Base-by-base conservation (phyloP, 495 filamentous ascomycete species). In the Immersiella caudata region DNA sequence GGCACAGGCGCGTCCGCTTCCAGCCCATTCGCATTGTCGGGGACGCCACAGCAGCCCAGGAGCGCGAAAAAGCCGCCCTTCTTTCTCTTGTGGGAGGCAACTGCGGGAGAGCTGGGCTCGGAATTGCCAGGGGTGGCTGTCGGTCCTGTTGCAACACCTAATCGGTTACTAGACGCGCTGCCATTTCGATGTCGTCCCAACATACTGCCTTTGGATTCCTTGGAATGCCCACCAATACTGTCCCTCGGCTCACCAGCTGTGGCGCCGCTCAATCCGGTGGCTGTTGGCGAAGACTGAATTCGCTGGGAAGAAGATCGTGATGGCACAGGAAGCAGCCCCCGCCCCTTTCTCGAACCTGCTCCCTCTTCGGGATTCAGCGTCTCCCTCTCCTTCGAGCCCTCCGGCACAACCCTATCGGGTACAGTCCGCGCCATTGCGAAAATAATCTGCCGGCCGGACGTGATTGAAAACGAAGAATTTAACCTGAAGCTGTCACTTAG, bases 41-140 rank as follows among this genome's bases (percentile, higher is more conserved):
- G 84, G 27, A 89, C 86, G 29, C 88, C 88, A 76, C 93, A 97
- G 81, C 93, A 97, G 60, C 85, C 89, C 58, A 97, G 81, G 64
- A 95, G 88, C 26, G 91, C 83, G 22, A 96, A 79, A 46, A 97
- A 79, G 60, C 80, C 81, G 76, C 86, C 87, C 80, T 90, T 91
- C 75, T 88, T 90, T 62, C 82, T 76, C 72, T 85, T 87, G 58
- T 79, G 83, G 16, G 74, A 73, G 67, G 74, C 75, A 56, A 69
- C 81, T 68, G 76, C 78, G 64, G 83, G 79, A 26, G 83, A 81
- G 67, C 77, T 79, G 29, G 79, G 80, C 63, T 81, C 78, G n/a
- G 81, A 81, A 40, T 78, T 76, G 60, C 74, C 79, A 22, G 79
- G 78, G 54, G 81, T 80, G 58, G 77, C 80, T 40, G 80, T 79